These are phyloP conservation scores for Lentinula sp. DNA, from an alignment of 768 basidiomycete species.

Conservation along the genomic window DNA sequence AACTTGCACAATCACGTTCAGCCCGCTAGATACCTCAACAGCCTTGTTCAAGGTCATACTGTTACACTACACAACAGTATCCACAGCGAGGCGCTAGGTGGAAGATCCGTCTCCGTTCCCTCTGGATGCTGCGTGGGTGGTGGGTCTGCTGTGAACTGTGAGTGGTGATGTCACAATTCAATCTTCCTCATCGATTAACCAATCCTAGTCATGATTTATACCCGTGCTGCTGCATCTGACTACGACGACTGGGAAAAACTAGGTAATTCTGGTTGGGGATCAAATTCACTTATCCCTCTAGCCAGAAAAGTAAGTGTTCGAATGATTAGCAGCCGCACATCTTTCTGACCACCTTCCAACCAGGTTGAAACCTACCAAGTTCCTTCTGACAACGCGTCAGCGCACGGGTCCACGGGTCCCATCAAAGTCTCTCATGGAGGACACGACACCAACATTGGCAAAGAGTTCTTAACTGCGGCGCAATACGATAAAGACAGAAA, in stretches of 20 bases:
- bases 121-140: slow-evolving; percentile 37
- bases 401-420: slow-evolving; percentile 31
- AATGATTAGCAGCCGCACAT: background rate
- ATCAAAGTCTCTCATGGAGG: slow-evolving; percentile 32
- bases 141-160: slow-evolving; percentile 42
- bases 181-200: too few species aligned
- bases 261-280: slow-evolving; percentile 40
- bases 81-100: slow-evolving; percentile 21
- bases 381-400: slow-evolving; percentile 15
- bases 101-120: slow-evolving; percentile 24
- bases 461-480: slow-evolving; percentile 30
- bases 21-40: slow-evolving; percentile 30
- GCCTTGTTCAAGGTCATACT: slow-evolving; percentile 27
- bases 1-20: slow-evolving; percentile 30
- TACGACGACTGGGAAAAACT: slow-evolving; percentile 39
- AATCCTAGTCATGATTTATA: slow-evolving; percentile 28
- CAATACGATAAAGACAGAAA: slow-evolving; percentile 29
- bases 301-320: slow-evolving; percentile 30
- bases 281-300: slow-evolving; percentile 34
- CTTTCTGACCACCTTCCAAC: background rate
- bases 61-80: slow-evolving; percentile 28
- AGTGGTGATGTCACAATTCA: background rate
- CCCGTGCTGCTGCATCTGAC: slow-evolving; percentile 36
- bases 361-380: slow-evolving; percentile 35
- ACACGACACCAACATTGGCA: slow-evolving; percentile 23